Evolutionary conservation across 1,284 basidiomycete species (phyloP).

Genomic region (Taiwanofungus camphoratus): DNA sequence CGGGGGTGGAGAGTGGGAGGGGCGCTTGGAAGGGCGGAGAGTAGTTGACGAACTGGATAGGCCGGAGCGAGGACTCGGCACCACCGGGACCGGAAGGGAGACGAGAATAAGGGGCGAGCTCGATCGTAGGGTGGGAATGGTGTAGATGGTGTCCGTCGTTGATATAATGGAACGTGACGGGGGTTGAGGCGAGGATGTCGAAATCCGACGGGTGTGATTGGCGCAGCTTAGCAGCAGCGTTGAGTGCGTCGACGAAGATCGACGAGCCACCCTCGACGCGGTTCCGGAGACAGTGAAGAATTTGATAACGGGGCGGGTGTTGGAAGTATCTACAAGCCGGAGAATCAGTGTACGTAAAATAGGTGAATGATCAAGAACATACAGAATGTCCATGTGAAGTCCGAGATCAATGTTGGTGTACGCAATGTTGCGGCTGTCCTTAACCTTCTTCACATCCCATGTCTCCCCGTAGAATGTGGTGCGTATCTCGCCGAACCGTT

Average conservation of each 20-base stretch:
- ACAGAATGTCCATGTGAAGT: constrained; percentile 91
- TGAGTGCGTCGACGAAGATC: constrained; percentile 83
- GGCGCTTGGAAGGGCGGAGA: constrained; percentile 95
- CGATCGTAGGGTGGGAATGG: constrained; percentile 75
- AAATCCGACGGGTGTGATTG: constrained; percentile 49
- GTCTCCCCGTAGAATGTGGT: constrained; percentile 88
- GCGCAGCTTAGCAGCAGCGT: constrained; percentile 61
- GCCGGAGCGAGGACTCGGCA: constrained; percentile 13
- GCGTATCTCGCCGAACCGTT: constrained; percentile 70
- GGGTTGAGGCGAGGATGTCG: constrained; percentile 52
- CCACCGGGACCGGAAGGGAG: constrained; percentile 12
- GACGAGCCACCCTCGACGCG: constrained; percentile 82
- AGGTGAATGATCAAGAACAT: constrained; percentile 30
- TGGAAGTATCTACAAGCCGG: constrained; percentile 70
- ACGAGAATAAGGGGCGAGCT: constrained; percentile 38
- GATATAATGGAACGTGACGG: constrained; percentile 85
- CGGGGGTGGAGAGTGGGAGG: constrained; percentile 45
- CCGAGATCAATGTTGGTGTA: constrained; percentile 91
- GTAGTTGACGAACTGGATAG: constrained; percentile 81
- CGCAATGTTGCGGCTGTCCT: constrained; percentile 84
- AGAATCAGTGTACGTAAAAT: constrained; percentile 1
- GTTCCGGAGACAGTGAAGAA: constrained; percentile 86
- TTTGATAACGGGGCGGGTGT: constrained; percentile 86
- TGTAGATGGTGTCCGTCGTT: constrained; percentile 89
- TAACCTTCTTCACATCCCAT: constrained; percentile 85